Base-by-base conservation (phyloP, 225 moss, liverwort and hornwort genomes). In the Lunularia cruciata region DNA sequence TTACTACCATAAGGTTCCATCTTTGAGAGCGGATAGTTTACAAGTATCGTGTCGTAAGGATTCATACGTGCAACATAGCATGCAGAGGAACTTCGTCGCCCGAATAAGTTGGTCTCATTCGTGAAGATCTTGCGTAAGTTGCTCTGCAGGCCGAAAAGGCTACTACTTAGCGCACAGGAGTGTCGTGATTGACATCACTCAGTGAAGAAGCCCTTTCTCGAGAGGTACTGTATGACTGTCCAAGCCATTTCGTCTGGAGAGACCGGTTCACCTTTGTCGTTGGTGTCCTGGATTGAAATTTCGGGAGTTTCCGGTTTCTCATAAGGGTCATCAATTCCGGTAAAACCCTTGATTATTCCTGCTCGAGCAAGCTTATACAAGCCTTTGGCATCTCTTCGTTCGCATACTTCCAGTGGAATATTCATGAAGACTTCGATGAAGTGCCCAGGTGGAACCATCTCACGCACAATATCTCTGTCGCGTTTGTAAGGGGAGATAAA, bases 361-460 rank as follows among this genome's bases (percentile, higher is more conserved):
- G 94, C 85, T 11, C 94, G 79, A 0, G 92, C 94, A 45, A 91
- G 52, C 76, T 95, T 95, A 61, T 95, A 95, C 77, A 95, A 63
- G 20, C 94, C 94, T 75, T 95, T 95, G 62, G 83, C 78, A 54
- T 95, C 94, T 58, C 94, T 68, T 52, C 60, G 74, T 78, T 95
- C 94, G 51, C 94, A 95, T 23, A 92, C 76, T 40, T 87, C 67
- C 47, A 95, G 79, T 30, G 89, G 88, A 72, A 95, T 84, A 20
- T 95, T 84, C 94, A 95, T 89, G 20, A 70, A 89, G 8, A 95
- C 89, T 77, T 95, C 94, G 16, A 95, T 71, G n/a, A 92, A 95
- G 42, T 89, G 89, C 1, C 88, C 92, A 0, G 60, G 60, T 3
- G 57, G 65, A 57, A 95, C 42, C 67, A 86, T 18, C n/a, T 80